Base-by-base conservation (phyloP, 768 basidiomycete genomes). In the Coprinellus micaceus region DNA sequence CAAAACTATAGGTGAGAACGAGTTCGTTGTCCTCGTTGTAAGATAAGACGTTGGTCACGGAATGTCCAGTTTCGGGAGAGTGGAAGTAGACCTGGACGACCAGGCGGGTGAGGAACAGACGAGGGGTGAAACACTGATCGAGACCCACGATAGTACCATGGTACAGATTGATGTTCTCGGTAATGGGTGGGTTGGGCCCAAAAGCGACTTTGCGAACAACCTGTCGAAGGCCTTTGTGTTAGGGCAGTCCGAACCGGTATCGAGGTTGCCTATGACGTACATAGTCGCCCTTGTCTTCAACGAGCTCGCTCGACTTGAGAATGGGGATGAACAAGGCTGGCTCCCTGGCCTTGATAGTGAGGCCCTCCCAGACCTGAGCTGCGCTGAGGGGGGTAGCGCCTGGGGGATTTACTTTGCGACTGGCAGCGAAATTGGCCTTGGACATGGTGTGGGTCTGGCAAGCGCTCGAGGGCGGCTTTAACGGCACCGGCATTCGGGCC, bases 361-460 rank as follows among this genome's bases (percentile, higher is more conserved):
- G 43, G 12, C 63, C 63, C 13, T 52, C 53, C 63, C 63, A 63
- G 21, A 63, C 53, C 22, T 63, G 63, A 13, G 50, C 56, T 10
- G 29, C n/a, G 1, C 60, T 51, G 43, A 63, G 44, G 15, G 56
- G 53, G 17, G 52, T 22, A 2, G 52, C 62, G 3, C 56, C 56
- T 5, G 48, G 56, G 30, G 62, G 62, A 29, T 63, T 63, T 24
- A 63, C 60, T n/a, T 17, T 52, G 39, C 62, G 60, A 40, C 53
- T 61, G 36, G 50, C 49, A 11, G 62, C 62, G 43, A 63, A 52
- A 52, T 58, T 58, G 12, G 44, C 25, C 13, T 10, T 54, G 3
- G 43, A 19, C 53, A 54, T 54, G 41, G 60, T 59, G 10, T n/a
- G n/a, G n/a, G 61, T 9, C 17, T 37, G 36, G 36, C 36, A 37